Conservation (phyloP, 2,329 filamentous ascomycete genomes). For the Fonsecaea nubica region DNA sequence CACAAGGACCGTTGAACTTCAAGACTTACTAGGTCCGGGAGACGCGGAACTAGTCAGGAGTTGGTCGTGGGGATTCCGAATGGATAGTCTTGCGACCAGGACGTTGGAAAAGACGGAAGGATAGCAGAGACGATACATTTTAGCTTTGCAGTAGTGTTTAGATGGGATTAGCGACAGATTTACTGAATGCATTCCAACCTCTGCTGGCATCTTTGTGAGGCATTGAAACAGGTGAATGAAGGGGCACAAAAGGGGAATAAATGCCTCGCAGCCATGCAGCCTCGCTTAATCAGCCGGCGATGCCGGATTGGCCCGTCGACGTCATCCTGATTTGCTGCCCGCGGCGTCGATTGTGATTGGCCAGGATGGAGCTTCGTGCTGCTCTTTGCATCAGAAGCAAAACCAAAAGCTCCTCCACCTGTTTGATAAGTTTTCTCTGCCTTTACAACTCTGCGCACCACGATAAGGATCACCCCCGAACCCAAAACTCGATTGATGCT, state of each 20-base stretch:
- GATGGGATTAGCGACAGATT: background rate
- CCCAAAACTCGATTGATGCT: background rate
- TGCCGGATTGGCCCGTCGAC: background rate
- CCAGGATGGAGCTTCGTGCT: slow-evolving; percentile 16
- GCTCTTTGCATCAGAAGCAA: slow-evolving; percentile 9
- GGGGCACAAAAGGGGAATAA: background rate
- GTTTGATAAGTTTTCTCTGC: slow-evolving; percentile 17
- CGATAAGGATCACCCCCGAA: background rate
- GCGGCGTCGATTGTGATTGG: background rate
- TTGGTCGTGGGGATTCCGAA: background rate
- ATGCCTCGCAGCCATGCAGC: slow-evolving; percentile 9
- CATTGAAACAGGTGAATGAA: too few relatives aligned
- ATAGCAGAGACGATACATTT: slow-evolving; percentile 8
- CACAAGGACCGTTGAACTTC: slow-evolving; percentile 47
- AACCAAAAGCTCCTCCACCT: slow-evolving; percentile 26
- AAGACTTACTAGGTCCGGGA: slow-evolving; percentile 33
- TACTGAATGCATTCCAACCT: background rate
- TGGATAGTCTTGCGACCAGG: background rate
- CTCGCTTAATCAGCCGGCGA: background rate
- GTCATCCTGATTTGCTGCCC: slow-evolving; percentile 9
- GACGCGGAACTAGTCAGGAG: background rate
- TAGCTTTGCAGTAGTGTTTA: background rate
- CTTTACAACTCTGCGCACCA: slow-evolving; percentile 10
- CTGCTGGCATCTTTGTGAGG: too few relatives aligned
- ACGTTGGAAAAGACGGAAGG: slow-evolving; percentile 4